Base-by-base conservation (phyloP, 2,329 filamentous ascomycete species). In the Penicillium palitans region DNA sequence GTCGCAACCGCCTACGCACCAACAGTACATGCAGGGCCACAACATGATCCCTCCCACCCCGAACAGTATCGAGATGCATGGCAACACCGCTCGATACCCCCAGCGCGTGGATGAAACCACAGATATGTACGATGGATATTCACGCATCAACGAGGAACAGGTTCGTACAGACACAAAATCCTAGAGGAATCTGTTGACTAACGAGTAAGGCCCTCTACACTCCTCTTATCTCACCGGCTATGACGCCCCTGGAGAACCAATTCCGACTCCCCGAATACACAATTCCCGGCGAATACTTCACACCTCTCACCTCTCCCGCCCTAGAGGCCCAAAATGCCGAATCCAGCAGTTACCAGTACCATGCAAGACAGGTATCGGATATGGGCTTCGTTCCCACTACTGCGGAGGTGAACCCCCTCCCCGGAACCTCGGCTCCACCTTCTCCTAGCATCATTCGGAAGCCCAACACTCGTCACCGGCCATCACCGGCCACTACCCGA, bases 301-400 rank as follows among this genome's bases (percentile, higher is more conserved):
- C 78, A 25, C 79, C 79, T 25, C 71, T 81, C 35, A 81, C 78
- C 2, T 81, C 79, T 10, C 79, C 79, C 3, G 79, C 79, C n/a
- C 72, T 81, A 29, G 78, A 81, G 67, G 79, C 79, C 9, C 78
- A 79, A 52, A 74, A 74, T 44, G 58, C 74, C 58, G 72, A 71
- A 58, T 61, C 68, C 29, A 71, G 73, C 61, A 65, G 68, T 46
- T 76, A 74, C 52, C 68, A 71, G 13, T 75, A 74, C 50, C 71
- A 73, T 40, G 68, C 69, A 10, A 66, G 69, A 35, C 71, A 74
- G 45, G 65, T 74, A 15, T 72, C 72, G 3, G 76, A 78, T 48
- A 74, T 76, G 44, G 74, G 73, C 1, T 77, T 77, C 52, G 70
- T 77, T 9, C 72, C 74, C 19, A 79, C 78, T 1, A 77, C 74